phyloP scores from a whole-genome alignment of 2,329 filamentous ascomycete species.

The Penicillium sp. region DNA sequence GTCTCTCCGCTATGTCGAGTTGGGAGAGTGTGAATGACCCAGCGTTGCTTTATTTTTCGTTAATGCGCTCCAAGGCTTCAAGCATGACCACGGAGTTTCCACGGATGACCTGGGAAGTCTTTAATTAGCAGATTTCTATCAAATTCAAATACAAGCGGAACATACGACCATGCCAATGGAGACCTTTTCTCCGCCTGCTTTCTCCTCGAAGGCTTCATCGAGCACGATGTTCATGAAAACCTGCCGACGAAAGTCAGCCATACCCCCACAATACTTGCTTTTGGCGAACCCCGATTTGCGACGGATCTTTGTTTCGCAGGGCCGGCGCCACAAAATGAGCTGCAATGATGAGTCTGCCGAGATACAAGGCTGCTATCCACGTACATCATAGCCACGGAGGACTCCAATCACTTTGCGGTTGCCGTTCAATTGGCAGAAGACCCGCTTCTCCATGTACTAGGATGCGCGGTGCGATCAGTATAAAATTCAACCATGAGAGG shows the following conservation, averaged over 20 bases:
- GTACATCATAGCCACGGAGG: conserved; percentile 90
- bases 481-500: background rate
- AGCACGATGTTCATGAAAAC: conserved; percentile 98
- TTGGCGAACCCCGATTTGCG: too few relatives aligned
- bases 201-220: conserved; percentile 94
- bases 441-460: conserved; percentile 97
- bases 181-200: conserved; percentile 82
- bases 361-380: conserved; percentile 24
- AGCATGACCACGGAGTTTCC: conserved; percentile 99
- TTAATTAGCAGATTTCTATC: background rate
- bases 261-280: background rate
- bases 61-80: conserved; percentile 52
- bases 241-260: conserved; percentile 42
- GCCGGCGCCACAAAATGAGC: too few relatives aligned
- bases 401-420: conserved; percentile 95
- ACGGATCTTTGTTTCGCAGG: too few relatives aligned
- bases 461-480: conserved; percentile 11
- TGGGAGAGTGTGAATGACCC: conserved; percentile 8
- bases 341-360: too few relatives aligned
- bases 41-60: conserved; percentile 33
- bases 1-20: conserved; percentile 9
- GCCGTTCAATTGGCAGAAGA: conserved; percentile 96
- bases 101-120: conserved; percentile 66
- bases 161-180: conserved; percentile 86
- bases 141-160: background rate